Conservation (phyloP, 108 stramenopile genomes). For the Conticribra weissflogii region DNA sequence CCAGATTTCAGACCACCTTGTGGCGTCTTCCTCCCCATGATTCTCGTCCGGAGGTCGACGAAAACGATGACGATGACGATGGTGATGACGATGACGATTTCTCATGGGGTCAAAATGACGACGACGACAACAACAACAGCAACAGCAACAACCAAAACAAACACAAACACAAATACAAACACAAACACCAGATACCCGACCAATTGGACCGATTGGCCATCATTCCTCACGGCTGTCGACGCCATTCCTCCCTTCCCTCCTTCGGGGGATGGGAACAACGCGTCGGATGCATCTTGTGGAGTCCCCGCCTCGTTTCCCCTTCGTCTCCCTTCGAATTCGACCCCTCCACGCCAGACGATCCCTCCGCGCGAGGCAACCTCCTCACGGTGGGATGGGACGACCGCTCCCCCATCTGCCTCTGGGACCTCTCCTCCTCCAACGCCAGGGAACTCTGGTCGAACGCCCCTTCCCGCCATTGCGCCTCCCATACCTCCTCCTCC, state of each 20-base stretch:
- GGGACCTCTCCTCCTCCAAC: constrained; percentile 46
- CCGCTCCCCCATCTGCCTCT: constrained; percentile 36
- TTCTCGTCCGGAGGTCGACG: not conserved
- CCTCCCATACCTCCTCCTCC: constrained; percentile 3
- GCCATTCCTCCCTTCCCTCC: not conserved
- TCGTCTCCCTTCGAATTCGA: constrained; percentile 26
- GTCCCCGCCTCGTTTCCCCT: constrained; percentile 28
- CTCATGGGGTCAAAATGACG: constrained; percentile 8
- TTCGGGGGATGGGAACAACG: constrained; percentile 44
- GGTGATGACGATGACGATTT: constrained; percentile 28
- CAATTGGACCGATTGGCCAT: constrained; percentile 32
- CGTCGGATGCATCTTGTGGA: constrained; percentile 53
- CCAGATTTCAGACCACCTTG: constrained; percentile 36
- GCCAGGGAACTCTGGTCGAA: constrained; percentile 37
- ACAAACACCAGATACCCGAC: not conserved
- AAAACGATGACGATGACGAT: constrained; percentile 17
- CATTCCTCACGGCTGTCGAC: constrained; percentile 41
- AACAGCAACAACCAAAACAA: not conserved
- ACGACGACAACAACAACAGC: constrained; percentile 11
- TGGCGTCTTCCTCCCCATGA: constrained; percentile 19
- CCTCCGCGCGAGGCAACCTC: constrained; percentile 35
- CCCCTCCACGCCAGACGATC: constrained; percentile 9
- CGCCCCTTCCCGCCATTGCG: not conserved
- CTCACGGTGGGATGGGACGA: constrained; percentile 54
- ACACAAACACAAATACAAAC: constrained; percentile 5